Percentiles rank a stretch among this genome's conserved stretches.
Conservation (phyloP, 2,329 filamentous ascomycete genomes). For the Penicillium sp. region DNA sequence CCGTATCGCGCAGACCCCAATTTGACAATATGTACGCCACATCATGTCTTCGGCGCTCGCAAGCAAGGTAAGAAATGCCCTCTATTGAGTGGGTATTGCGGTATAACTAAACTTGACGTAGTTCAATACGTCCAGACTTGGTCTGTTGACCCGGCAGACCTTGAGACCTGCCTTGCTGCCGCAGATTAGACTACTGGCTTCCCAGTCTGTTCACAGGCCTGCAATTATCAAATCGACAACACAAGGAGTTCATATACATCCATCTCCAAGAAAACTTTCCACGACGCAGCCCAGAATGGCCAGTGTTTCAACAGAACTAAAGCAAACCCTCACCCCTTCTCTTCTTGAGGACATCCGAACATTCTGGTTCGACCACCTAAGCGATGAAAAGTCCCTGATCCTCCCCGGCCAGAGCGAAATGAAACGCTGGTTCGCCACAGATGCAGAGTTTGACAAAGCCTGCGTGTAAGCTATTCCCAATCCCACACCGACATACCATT, state of each 20-base stretch:
- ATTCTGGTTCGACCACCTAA: constrained; percentile 27
- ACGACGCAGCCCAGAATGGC: constrained; percentile 9
- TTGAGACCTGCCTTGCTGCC: not conserved
- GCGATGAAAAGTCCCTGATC: constrained; percentile 14
- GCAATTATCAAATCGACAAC: not conserved
- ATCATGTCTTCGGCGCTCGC: constrained; percentile 7
- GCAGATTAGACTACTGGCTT: not conserved
- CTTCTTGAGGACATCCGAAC: constrained; percentile 20
- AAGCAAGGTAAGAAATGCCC: not conserved
- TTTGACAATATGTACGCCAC: not conserved
- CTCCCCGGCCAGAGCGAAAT: constrained; percentile 19
- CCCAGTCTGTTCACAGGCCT: not conserved
- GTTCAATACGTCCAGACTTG: not conserved
- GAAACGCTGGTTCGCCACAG: constrained; percentile 21
- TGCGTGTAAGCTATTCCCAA: constrained; percentile 17
- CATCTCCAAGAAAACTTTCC: not conserved
- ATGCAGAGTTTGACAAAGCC: constrained; percentile 18
- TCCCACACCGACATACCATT: not conserved
- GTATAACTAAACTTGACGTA: not conserved
- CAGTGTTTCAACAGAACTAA: constrained; percentile 2
- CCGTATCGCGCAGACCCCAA: not conserved
- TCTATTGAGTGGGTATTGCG: not conserved
- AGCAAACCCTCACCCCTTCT: constrained; percentile 16
- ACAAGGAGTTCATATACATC: not conserved
- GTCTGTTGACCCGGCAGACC: not conserved